Base-by-base conservation (phyloP, 2,329 filamentous ascomycete genomes). In the Huntiella abstrusa region DNA sequence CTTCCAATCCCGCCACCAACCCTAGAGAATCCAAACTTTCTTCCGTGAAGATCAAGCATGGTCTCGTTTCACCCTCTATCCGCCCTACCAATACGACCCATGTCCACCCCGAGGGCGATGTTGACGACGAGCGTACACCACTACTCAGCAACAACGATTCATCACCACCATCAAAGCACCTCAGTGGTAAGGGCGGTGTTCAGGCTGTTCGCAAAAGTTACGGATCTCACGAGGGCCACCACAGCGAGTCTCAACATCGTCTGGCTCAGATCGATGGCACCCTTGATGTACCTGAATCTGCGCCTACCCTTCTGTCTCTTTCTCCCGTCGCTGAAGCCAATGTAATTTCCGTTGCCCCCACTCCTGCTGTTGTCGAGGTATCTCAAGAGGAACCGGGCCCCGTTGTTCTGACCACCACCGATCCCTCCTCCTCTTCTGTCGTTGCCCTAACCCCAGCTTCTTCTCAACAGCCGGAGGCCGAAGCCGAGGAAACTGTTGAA, bases 31-130 rank as follows among this genome's bases (percentile, higher is more conserved):
- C 75, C 1, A 68, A 69, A 13, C 72, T 70, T 13, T 71, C 73
- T 13, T 71, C 76, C 1, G 76, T 82, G 53, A 80, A 80, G 59
- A 77, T 81, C 53, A 82, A 82, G 61, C 62, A 64, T 52, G 62
- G 62, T 19, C 53, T 62, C 10, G 46, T 38, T 17, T 51, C 51
- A 12, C 57, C 56, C 16, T 49, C 46, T 5, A 45, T 50, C 11
- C 33, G 42, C 17, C 32, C 39, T 13, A 22, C 43, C 45, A 34
- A 10, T 8, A 16, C 37, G 11, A 15, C 19, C 4, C 36, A 37
- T 16, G 35, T 17, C 5, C 47, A 43, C 13, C 37, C 42, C 4
- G 43, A 49, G 33, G 45, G 34, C 10, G 17, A 5, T 50, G 41
- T 35, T 34, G 51, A 51, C 10, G 55, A 54, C 32, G 60, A 60